Conservation (phyloP, 352 stramenopile species). For the Aphanomyces cochlioides region DNA sequence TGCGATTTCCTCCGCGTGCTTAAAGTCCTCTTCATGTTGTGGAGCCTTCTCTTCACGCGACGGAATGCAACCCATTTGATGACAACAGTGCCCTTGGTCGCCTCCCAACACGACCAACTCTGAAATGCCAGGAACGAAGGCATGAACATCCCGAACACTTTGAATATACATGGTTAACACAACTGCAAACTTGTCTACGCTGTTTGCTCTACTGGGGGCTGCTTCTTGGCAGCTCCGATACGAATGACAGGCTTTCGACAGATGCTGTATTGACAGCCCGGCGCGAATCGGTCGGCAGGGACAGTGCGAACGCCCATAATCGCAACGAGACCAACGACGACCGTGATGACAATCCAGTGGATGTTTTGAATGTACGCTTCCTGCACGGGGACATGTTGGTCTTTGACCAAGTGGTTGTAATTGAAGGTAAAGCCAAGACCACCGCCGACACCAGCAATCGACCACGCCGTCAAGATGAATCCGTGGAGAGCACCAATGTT, state of each 20-base stretch:
- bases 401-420: constrained; percentile 39
- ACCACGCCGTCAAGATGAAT: constrained; percentile 62
- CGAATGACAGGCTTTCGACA: constrained; percentile 51
- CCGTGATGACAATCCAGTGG: constrained; percentile 56
- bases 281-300: constrained; percentile 57
- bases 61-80: too few species aligned
- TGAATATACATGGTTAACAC: too few species aligned
- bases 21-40: too few species aligned
- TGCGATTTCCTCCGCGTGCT: too few species aligned
- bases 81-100: too few species aligned
- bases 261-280: constrained; percentile 57
- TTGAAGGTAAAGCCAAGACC: constrained; percentile 66
- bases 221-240: too few species aligned
- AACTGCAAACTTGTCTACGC: too few species aligned
- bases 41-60: too few species aligned
- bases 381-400: constrained; percentile 35
- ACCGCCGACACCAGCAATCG: constrained; percentile 64
- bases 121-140: too few species aligned
- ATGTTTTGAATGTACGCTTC: constrained; percentile 67
- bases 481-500: constrained; percentile 34
- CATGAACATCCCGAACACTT: too few species aligned
- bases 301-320: constrained; percentile 66
- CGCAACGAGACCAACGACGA: constrained; percentile 52
- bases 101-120: too few species aligned
- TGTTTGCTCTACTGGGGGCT: too few species aligned